Evolutionary conservation across 1,284 basidiomycete species (phyloP).

Genomic region (Meripilus lineatus): DNA sequence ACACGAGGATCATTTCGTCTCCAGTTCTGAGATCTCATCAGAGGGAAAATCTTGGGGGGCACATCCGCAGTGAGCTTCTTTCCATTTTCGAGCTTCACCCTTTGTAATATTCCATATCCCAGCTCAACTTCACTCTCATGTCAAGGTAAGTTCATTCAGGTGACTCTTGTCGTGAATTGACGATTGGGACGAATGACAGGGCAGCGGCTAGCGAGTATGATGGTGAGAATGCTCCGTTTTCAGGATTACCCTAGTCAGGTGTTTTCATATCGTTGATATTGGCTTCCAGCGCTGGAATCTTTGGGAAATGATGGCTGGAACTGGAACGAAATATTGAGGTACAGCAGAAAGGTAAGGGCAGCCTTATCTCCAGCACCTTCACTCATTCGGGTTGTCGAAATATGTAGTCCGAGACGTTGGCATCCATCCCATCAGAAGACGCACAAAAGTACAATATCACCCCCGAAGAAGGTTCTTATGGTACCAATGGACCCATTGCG

Average conservation of each 20-base stretch:
- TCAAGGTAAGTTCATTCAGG: conserved; percentile 1
- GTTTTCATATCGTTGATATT: not conserved
- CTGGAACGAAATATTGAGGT: conserved; percentile 1
- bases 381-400: too few relatives aligned
- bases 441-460: too few relatives aligned
- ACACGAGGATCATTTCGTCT: too few relatives aligned
- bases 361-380: not conserved
- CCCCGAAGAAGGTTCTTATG: not conserved
- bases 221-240: not conserved
- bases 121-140: conserved; percentile 1
- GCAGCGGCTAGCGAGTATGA: conserved; percentile 5
- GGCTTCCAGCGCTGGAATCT: not conserved
- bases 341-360: conserved; percentile 3
- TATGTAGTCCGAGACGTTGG: too few relatives aligned
- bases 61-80: not conserved
- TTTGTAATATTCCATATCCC: not conserved
- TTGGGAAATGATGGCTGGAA: conserved; percentile 7
- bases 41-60: conserved; percentile 6
- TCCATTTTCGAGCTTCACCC: not conserved
- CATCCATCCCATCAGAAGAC: too few relatives aligned
- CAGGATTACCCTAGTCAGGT: too few relatives aligned
- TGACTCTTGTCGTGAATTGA: too few relatives aligned
- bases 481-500: conserved; percentile 10
- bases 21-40: not conserved
- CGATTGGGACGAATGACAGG: too few relatives aligned